These are phyloP conservation scores for Cyberlindnera xylosilytica DNA, from an alignment of 805 yeast species.

Conservation along the genomic window DNA sequence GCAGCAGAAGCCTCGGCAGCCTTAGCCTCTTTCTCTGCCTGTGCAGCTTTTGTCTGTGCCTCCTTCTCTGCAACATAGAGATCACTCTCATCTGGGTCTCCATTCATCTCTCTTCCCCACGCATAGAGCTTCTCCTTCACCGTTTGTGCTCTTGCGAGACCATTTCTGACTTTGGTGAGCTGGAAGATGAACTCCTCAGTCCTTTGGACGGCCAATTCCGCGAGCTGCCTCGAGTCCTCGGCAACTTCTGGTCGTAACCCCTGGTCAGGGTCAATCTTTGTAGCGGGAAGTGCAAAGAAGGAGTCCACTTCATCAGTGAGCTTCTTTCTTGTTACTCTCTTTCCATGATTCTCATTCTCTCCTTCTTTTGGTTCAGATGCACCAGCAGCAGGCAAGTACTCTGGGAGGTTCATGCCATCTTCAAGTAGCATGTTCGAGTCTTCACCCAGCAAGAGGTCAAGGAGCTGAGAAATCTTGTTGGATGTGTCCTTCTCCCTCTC, in stretches of 20 bases:
- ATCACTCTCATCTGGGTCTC: constrained; percentile 48
- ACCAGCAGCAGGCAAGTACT: no score
- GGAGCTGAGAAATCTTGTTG: constrained; percentile 63
- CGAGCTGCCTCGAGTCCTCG: constrained; percentile 67
- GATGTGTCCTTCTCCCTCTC: constrained; percentile 79
- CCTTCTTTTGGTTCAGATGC: no score
- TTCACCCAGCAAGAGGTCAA: constrained; percentile 84
- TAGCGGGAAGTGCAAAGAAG: constrained; percentile 62
- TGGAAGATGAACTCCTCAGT: constrained; percentile 84
- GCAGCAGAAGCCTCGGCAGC: constrained; percentile 10
- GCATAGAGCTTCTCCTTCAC: constrained; percentile 63
- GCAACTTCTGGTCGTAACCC: constrained; percentile 55
- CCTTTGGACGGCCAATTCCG: constrained; percentile 77
- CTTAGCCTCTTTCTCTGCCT: constrained; percentile 18
- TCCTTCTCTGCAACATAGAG: constrained; percentile 33
- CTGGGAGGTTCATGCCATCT: constrained; percentile 60
- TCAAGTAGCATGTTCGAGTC: constrained; percentile 69
- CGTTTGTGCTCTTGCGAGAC: constrained; percentile 74
- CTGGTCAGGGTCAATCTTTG: constrained; percentile 39
- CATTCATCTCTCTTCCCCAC: constrained; percentile 88
- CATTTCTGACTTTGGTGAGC: constrained; percentile 67
- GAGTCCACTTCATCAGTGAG: constrained; percentile 45
- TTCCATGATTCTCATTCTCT: constrained; percentile 22
- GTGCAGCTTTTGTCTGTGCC: constrained; percentile 19
- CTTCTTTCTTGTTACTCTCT: constrained; percentile 29